phyloP scores from a whole-genome alignment of 495 filamentous ascomycete species.

The Daldinia bambusicola region DNA sequence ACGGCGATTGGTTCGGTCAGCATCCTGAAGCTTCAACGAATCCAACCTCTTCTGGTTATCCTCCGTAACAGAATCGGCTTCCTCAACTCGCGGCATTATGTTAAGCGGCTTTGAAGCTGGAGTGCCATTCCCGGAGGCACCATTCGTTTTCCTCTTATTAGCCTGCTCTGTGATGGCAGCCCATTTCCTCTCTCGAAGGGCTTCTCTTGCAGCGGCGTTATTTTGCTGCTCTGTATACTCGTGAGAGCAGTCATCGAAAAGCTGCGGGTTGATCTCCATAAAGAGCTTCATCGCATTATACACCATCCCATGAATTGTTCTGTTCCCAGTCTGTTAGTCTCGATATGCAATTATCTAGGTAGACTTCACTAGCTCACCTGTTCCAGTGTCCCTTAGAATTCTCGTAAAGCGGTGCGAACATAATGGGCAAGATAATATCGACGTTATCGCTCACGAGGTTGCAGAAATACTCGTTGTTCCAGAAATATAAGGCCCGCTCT shows the following conservation, averaged over 20 bases:
- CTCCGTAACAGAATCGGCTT: constrained; percentile 78
- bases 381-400: constrained; percentile 99
- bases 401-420: constrained; percentile 98
- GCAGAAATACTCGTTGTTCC: constrained; percentile 99
- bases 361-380: constrained; percentile 65
- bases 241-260: constrained; percentile 98
- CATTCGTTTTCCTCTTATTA: constrained; percentile 61
- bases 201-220: constrained; percentile 80
- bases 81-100: constrained; percentile 63
- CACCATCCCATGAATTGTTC: constrained; percentile 99
- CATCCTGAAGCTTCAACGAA: constrained; percentile 83
- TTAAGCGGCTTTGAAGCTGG: constrained; percentile 54
- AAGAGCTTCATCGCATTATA: constrained; percentile 99
- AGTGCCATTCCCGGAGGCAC: constrained; percentile 38
- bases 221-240: constrained; percentile 98
- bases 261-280: constrained; percentile 99
- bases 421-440: constrained; percentile 96
- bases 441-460: constrained; percentile 99
- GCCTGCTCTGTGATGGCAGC: constrained; percentile 84
- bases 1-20: constrained; percentile 57
- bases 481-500: constrained; percentile 97
- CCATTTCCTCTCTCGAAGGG: constrained; percentile 83
- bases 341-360: not conserved
- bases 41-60: constrained; percentile 87
- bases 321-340: constrained; percentile 50